Percentiles rank a stretch among this genome's conserved stretches.
phyloP scores from a whole-genome alignment of 768 basidiomycete species.

The Mycena haematopus region DNA sequence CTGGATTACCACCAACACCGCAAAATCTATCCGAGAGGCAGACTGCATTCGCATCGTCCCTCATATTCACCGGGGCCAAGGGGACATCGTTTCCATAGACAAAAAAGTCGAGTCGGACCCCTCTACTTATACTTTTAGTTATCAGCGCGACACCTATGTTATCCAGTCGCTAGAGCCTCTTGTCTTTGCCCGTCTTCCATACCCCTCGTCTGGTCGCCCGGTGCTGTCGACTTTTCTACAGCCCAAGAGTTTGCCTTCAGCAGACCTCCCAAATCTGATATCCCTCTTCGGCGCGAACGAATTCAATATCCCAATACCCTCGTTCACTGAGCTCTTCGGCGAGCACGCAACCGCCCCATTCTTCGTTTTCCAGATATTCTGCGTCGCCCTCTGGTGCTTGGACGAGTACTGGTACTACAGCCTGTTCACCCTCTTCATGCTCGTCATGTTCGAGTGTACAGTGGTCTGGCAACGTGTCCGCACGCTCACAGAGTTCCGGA shows the following conservation, averaged over 20 bases:
- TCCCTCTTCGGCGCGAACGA: conserved; percentile 90
- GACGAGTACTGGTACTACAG: conserved; percentile 99
- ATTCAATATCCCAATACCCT: conserved; percentile 96
- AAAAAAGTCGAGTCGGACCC: conserved; percentile 66
- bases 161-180: conserved; percentile 61
- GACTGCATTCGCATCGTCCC: conserved; percentile 85
- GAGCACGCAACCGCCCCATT: conserved; percentile 99
- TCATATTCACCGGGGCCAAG: conserved; percentile 80
- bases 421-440: conserved; percentile 97
- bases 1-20: conserved; percentile 81
- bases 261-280: conserved; percentile 56
- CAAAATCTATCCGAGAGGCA: conserved; percentile 70
- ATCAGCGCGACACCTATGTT: conserved; percentile 93
- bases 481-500: conserved; percentile 94
- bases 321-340: conserved; percentile 87
- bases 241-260: conserved; percentile 59
- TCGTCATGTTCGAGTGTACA: conserved; percentile 97
- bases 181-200: conserved; percentile 82
- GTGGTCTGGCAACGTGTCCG: conserved; percentile 98
- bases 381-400: conserved; percentile 95
- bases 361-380: conserved; percentile 99
- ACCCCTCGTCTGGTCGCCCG: conserved; percentile 80
- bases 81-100: conserved; percentile 82
- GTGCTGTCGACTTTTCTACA: conserved; percentile 68
- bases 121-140: conserved; percentile 83